These are phyloP conservation scores for Backusella macrospora DNA, from an alignment of 192 early-diverging fungal species.

Conservation along the genomic window DNA sequence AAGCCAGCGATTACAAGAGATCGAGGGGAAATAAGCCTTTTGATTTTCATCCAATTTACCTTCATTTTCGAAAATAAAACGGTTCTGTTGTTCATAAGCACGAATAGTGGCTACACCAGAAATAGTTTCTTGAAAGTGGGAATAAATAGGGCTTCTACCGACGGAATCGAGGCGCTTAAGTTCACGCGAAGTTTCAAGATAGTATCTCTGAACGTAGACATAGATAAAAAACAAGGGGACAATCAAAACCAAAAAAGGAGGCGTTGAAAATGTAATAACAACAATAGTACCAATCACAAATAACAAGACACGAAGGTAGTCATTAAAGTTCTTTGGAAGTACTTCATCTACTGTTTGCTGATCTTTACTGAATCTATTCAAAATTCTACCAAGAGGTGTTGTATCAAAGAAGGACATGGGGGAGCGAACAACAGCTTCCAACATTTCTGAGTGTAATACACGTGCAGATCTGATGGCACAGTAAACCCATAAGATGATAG, in stretches of 20 bases:
- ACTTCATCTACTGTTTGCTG: constrained; percentile 79
- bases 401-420: constrained; percentile 81
- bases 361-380: constrained; percentile 94
- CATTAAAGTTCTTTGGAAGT: constrained; percentile 58
- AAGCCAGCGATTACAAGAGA: constrained; percentile 71
- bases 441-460: constrained; percentile 74
- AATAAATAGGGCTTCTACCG: constrained; percentile 79
- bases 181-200: constrained; percentile 74
- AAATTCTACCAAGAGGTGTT: constrained; percentile 82
- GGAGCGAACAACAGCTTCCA: constrained; percentile 65
- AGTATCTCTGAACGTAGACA: constrained; percentile 55
- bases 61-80: constrained; percentile 75
- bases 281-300: constrained; percentile 50
- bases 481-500: constrained; percentile 73
- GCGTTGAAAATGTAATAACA: constrained; percentile 49
- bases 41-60: constrained; percentile 77
- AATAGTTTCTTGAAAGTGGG: constrained; percentile 72
- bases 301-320: constrained; percentile 48
- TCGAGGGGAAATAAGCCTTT: constrained; percentile 78
- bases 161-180: constrained; percentile 85
- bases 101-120: constrained; percentile 68
- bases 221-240: constrained; percentile 53
- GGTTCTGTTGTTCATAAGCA: constrained; percentile 64
- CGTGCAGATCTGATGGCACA: constrained; percentile 83
- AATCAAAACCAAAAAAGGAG: constrained; percentile 50